Percentiles rank a stretch among this genome's conserved stretches.
These are phyloP conservation scores for Phaeodactylum tricornutum DNA, from an alignment of 108 stramenopile genomes.

Conservation along the genomic window DNA sequence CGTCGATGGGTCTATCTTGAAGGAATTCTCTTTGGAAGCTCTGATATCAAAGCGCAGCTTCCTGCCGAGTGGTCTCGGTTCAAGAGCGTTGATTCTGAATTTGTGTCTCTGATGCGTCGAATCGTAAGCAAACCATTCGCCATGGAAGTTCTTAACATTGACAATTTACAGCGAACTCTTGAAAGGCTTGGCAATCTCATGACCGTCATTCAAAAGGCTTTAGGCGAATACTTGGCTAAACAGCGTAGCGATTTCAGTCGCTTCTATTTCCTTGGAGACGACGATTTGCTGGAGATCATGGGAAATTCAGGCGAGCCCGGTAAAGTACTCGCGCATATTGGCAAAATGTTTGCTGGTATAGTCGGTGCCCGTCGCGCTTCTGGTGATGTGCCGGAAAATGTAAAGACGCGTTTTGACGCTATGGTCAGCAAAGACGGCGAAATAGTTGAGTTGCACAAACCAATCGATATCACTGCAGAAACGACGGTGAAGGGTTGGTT, in stretches of 20 bases:
- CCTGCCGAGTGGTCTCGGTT: constrained; percentile 93
- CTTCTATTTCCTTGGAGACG: constrained; percentile 99
- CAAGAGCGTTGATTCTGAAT: constrained; percentile 92
- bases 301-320: constrained; percentile 90
- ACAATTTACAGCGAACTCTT: constrained; percentile 85
- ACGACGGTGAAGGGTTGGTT: constrained; percentile 91
- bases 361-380: constrained; percentile 29
- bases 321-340: constrained; percentile 87
- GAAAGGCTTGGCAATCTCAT: constrained; percentile 86
- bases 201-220: constrained; percentile 88
- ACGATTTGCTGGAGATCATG: constrained; percentile 98
- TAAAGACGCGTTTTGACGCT: constrained; percentile 55
- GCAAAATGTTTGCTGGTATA: constrained; percentile 98
- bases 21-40: constrained; percentile 90
- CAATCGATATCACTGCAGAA: constrained; percentile 58
- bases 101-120: constrained; percentile 84
- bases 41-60: constrained; percentile 94
- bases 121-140: constrained; percentile 80
- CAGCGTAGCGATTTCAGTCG: constrained; percentile 92
- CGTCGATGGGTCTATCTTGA: constrained; percentile 95
- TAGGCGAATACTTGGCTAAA: constrained; percentile 95
- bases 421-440: constrained; percentile 98
- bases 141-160: constrained; percentile 84
- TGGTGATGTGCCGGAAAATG: constrained; percentile 46
- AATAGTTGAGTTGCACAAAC: constrained; percentile 60